Evolutionary conservation across 73 alveolate species (phyloP).

Genomic region (Paramecium primaurelia): DNA sequence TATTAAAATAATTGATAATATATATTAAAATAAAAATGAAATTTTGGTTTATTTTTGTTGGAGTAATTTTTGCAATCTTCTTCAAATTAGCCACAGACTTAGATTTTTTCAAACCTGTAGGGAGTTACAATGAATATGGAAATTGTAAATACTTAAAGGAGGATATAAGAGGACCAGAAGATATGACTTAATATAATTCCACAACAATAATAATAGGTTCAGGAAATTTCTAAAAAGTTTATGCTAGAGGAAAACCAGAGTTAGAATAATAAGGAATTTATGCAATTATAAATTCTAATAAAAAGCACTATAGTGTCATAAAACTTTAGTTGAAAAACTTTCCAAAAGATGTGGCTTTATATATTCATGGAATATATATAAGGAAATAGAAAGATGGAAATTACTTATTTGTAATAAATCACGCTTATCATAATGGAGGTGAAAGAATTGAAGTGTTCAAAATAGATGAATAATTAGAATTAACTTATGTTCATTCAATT

Average conservation of each 20-base stretch:
- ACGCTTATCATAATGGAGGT: constrained; percentile 35
- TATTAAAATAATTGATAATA: too few species aligned
- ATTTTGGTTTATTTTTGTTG: background rate
- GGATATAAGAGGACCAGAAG: constrained; percentile 41
- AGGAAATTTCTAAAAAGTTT: background rate
- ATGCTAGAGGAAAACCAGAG: background rate
- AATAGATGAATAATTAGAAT: background rate
- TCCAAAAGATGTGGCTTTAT: background rate
- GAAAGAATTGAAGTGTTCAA: constrained; percentile 38
- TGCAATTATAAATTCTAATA: background rate
- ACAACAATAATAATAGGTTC: background rate
- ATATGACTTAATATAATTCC: background rate
- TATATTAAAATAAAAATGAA: background rate
- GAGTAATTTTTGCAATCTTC: background rate
- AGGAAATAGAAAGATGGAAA: background rate
- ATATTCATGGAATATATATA: constrained; percentile 5
- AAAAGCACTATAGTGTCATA: background rate
- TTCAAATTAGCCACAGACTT: background rate
- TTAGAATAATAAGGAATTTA: background rate
- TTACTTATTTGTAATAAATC: background rate
- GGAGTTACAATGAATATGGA: background rate
- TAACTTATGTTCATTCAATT: background rate
- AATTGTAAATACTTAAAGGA: constrained; percentile 3
- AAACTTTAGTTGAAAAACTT: background rate
- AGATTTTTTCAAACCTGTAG: background rate